Conservation (phyloP, 139 green algal species). For the Parachlorella kessleri region DNA sequence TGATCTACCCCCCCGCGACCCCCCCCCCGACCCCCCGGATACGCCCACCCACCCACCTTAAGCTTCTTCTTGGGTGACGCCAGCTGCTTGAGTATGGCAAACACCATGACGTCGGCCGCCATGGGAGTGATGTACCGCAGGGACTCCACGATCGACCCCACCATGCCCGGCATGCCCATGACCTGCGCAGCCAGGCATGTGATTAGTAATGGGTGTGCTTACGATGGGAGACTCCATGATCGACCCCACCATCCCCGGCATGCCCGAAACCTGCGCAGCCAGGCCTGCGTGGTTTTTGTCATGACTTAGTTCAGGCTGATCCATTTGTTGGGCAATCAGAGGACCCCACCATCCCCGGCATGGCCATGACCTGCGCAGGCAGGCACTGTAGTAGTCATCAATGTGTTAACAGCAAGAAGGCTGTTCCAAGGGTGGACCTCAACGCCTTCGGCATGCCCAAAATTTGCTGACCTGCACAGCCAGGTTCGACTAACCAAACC, state of each 20-base stretch:
- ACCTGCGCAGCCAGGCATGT: constrained; percentile 46
- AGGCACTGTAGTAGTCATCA: too few relatives aligned
- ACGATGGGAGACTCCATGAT: constrained; percentile 71
- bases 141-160: constrained; percentile 69
- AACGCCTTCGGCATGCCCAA: constrained; percentile 68
- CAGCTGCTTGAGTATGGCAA: constrained; percentile 67
- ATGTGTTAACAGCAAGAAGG: too few relatives aligned
- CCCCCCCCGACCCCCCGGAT: too few relatives aligned
- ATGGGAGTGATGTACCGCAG: constrained; percentile 74
- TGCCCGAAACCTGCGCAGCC: constrained; percentile 55
- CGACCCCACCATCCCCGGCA: constrained; percentile 68
- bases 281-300: too few relatives aligned
- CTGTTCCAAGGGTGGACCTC: constrained; percentile 63
- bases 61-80: constrained; percentile 47
- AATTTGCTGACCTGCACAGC: constrained; percentile 58
- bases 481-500: too few relatives aligned
- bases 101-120: constrained; percentile 71
- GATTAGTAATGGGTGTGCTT: too few relatives aligned
- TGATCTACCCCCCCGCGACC: background rate
- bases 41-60: too few relatives aligned
- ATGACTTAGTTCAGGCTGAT: too few relatives aligned
- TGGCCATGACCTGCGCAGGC: constrained; percentile 55
- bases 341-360: constrained; percentile 70
- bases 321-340: constrained; percentile 70
- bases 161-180: constrained; percentile 66